Evolutionary conservation across 441 rosid genomes (phyloP).

Genomic region (Syzygium malaccense): DNA sequence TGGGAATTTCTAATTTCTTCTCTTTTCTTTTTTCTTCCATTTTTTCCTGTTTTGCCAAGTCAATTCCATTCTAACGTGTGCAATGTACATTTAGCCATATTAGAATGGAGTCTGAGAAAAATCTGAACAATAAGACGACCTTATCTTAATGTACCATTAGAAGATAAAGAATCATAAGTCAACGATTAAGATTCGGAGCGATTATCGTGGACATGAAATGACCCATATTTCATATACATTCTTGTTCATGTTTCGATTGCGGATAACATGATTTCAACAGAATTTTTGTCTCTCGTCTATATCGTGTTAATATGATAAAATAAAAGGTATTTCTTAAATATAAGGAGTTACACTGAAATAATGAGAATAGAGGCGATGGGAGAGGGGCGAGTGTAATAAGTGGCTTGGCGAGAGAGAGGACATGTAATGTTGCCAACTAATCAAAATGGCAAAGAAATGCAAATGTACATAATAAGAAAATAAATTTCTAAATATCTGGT

Average conservation of each 20-base stretch:
- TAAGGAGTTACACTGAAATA: not conserved
- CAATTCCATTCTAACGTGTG: not conserved
- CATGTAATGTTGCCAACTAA: not conserved
- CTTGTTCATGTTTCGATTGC: not conserved
- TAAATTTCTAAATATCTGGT: rapidly evolving
- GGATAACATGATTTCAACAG: not conserved
- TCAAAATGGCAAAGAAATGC: not conserved
- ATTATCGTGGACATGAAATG: too few relatives aligned
- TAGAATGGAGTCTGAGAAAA: not conserved
- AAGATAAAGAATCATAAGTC: not conserved
- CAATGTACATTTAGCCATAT: not conserved
- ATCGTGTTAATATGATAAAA: not conserved
- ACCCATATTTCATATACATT: not conserved
- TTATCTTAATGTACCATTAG: too few relatives aligned
- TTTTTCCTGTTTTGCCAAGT: not conserved
- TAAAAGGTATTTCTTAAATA: too few relatives aligned
- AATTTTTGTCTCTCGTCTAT: not conserved
- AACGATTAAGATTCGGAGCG: not conserved
- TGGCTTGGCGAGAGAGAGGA: not conserved
- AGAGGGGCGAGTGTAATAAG: not conserved
- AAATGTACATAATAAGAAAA: not conserved
- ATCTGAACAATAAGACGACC: not conserved
- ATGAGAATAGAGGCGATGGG: too few relatives aligned
- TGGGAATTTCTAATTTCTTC: too few relatives aligned
- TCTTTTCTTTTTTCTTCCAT: not conserved